Base-by-base conservation (phyloP, 129 eudicot genomes). In the Chrysanthemum seticuspe region DNA sequence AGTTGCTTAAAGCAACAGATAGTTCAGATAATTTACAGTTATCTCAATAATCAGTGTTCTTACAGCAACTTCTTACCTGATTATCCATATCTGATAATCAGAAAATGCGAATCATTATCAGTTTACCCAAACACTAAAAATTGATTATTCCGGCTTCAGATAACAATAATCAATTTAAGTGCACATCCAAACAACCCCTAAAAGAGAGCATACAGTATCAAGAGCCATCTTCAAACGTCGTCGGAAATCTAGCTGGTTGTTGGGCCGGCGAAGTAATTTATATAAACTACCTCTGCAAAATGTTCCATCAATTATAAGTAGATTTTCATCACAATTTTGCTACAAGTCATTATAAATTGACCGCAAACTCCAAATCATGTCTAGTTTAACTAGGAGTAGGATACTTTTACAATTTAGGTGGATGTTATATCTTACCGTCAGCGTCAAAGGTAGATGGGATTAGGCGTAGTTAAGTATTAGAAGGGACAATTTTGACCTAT, bases 271-370 rank as follows among this genome's bases (percentile, higher is more conserved):
- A 58, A 94, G 59, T 72, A 94, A 81, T 79, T 95, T 90, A 78
- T 90, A 94, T 85, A 94, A 86, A 79, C 99, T 94, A 86, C 97
- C 99, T 87, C 99, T 90, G 97, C 84, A 79, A 7, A 62, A 79
- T 3, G 29, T 15, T 74, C 18, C 8, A 47, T 14, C n/a, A 25
- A 60, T 9, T 19, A 76, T 5, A 76, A 51, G 36, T 25, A 62
- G 53, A 18, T 45, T 56, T 55, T 25, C 59, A 54, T 58, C 19
- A n/a, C 8, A 15, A 58, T 6, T 34, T 34, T 34, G 9, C 47
- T 40, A 40, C 47, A 40, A 40, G 10, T 40, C 47, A 7, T 40
- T 40, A 40, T 40, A 1, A 6, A 40, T 6, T 40, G 47, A 2
- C 9, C 10, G 47, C 47, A 40, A 40, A 40, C 47, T 40, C 10